Evolutionary conservation across 805 yeast genomes (phyloP).

Genomic region (Starmerella powellii): DNA sequence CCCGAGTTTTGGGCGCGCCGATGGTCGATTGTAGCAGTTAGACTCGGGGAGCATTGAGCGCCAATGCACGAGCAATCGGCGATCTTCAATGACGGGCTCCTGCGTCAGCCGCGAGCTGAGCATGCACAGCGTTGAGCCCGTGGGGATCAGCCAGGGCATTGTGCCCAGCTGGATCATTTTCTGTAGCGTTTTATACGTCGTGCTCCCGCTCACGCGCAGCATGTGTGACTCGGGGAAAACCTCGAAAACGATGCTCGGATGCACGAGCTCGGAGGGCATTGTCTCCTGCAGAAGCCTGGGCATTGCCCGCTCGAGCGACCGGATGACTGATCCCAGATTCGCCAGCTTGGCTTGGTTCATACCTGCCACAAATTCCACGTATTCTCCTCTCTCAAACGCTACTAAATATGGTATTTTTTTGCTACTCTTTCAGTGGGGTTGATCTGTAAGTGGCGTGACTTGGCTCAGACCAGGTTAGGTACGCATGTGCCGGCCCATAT

Average conservation of each 20-base stretch:
- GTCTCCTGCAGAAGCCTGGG: slow-evolving; percentile 24
- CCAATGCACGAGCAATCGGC: slow-evolving; percentile 21
- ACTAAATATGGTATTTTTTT: too few species aligned
- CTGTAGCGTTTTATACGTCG: slow-evolving; percentile 24
- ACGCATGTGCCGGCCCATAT: too few species aligned
- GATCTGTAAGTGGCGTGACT: too few species aligned
- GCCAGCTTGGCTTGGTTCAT: slow-evolving; percentile 24
- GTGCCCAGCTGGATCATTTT: slow-evolving; percentile 25
- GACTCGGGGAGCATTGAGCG: slow-evolving; percentile 18
- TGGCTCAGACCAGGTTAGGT: too few species aligned
- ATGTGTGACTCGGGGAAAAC: slow-evolving; percentile 27
- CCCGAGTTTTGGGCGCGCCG: slow-evolving; percentile 1
- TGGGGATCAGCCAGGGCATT: slow-evolving; percentile 26
- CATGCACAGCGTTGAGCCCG: slow-evolving; percentile 21
- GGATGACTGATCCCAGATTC: slow-evolving; percentile 25
- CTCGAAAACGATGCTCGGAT: slow-evolving; percentile 23
- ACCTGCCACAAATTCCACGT: neutral
- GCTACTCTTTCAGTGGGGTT: too few species aligned
- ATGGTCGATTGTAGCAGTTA: neutral
- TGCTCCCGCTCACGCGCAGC: slow-evolving; percentile 25
- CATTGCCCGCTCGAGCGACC: slow-evolving; percentile 20
- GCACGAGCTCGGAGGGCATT: slow-evolving; percentile 24
- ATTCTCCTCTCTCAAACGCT: too few species aligned
- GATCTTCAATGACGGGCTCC: slow-evolving; percentile 13
- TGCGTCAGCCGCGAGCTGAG: slow-evolving; percentile 16